phyloP scores from a whole-genome alignment of 106 monocot genomes.

The Narthecium ossifragum region DNA sequence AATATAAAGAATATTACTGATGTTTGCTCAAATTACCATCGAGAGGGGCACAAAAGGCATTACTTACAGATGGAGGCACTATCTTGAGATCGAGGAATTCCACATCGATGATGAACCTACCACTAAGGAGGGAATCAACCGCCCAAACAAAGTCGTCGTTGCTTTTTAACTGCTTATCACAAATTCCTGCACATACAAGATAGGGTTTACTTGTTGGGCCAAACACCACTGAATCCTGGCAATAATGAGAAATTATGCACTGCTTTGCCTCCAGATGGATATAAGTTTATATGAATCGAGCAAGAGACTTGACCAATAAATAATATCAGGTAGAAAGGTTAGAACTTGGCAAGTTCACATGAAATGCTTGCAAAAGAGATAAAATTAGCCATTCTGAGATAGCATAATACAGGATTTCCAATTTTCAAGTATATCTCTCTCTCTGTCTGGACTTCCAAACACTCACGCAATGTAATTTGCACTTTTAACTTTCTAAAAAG shows the following conservation, averaged over 20 bases:
- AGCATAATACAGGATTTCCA: neutral
- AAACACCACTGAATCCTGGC: neutral
- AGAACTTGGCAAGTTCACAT: neutral
- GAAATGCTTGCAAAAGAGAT: neutral
- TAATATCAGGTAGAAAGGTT: neutral
- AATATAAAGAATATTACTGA: no score
- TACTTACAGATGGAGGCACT: constrained; percentile 15
- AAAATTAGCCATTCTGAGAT: neutral
- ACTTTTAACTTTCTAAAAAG: no score
- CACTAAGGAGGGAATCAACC: constrained; percentile 21
- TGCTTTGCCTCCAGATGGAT: neutral
- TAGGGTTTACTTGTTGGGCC: neutral
- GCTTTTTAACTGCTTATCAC: constrained; percentile 63
- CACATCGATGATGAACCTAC: constrained; percentile 41
- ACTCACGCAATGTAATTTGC: no score
- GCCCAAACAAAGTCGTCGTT: constrained; percentile 46
- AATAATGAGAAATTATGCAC: neutral
- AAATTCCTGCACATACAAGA: constrained; percentile 43
- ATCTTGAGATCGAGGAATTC: constrained; percentile 46
- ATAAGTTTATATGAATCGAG: neutral
- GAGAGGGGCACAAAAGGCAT: no score
- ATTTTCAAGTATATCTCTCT: no score
- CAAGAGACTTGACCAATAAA: neutral
- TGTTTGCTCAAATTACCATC: no score
- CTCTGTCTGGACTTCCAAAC: no score